Percentiles rank a stretch among this genome's conserved stretches.
phyloP scores from a whole-genome alignment of 345 rosid genomes.

The Heritiera littoralis region DNA sequence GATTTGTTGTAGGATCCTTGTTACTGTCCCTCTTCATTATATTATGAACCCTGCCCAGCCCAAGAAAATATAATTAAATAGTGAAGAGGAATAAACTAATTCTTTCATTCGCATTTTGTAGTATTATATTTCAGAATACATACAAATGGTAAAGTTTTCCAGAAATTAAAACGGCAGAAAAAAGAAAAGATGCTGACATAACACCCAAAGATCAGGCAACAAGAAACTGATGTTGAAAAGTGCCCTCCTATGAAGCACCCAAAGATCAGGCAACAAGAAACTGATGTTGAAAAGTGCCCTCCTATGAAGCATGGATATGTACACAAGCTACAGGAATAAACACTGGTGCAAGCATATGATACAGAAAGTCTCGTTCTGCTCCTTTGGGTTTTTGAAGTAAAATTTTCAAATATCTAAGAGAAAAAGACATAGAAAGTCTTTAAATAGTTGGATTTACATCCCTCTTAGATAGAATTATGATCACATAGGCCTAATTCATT shows the following conservation, averaged over 20 bases:
- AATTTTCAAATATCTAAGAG: neutral
- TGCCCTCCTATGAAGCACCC: neutral
- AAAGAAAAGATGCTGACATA: neutral
- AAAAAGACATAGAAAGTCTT: neutral
- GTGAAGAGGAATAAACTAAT: neutral
- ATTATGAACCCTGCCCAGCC: conserved; percentile 66
- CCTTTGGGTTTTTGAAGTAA: neutral
- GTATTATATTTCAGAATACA: neutral
- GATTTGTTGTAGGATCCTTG: conserved; percentile 72
- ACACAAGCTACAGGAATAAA: neutral
- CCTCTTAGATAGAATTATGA: neutral
- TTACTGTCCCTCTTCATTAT: conserved; percentile 80
- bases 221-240: neutral
- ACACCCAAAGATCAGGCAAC: conserved; percentile 9
- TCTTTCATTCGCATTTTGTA: neutral
- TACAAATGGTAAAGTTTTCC: neutral
- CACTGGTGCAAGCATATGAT: neutral
- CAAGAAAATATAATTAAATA: neutral
- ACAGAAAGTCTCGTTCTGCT: neutral
- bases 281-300: neutral
- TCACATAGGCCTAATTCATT: neutral
- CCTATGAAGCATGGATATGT: neutral
- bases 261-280: conserved; percentile 1
- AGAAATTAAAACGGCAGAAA: neutral
- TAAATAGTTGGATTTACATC: neutral